Evolutionary conservation across 2,329 filamentous ascomycete genomes (phyloP).

Genomic region (Diaporthe citri): DNA sequence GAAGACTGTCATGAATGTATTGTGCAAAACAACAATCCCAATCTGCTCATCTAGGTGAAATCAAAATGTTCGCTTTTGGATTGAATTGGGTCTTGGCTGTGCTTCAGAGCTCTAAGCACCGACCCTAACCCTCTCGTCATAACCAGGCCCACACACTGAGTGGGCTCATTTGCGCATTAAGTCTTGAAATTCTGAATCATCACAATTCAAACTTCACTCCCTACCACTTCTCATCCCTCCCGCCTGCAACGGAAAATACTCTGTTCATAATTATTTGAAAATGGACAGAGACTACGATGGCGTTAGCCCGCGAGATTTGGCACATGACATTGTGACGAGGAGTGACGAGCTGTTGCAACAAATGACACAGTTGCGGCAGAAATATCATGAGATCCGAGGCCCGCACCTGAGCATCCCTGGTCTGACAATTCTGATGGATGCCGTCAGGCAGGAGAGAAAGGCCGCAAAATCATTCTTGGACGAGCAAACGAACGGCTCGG

Average conservation of each 20-base stretch:
- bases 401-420: slow-evolving; percentile 30
- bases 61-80: not conserved
- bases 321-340: slow-evolving; percentile 30
- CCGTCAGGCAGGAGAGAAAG: slow-evolving; percentile 10
- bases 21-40: not conserved
- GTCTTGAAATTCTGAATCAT: slow-evolving; percentile 21
- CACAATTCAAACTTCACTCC: not conserved
- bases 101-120: not conserved
- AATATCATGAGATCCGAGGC: slow-evolving; percentile 18
- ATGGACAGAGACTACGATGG: slow-evolving; percentile 2
- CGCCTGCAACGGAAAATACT: not conserved
- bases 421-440: slow-evolving; percentile 30
- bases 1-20: not conserved
- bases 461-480: slow-evolving; percentile 20
- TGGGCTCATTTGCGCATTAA: slow-evolving; percentile 3
- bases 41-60: not conserved
- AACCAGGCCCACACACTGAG: not conserved
- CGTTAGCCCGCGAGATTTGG: slow-evolving; percentile 11
- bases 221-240: not conserved
- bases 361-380: slow-evolving; percentile 35
- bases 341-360: slow-evolving; percentile 35
- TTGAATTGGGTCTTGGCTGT: not conserved
- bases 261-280: not conserved
- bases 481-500: not conserved
- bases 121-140: not conserved